These are phyloP conservation scores for Termitomyces sp. DNA, from an alignment of 768 basidiomycete genomes.

Conservation along the genomic window DNA sequence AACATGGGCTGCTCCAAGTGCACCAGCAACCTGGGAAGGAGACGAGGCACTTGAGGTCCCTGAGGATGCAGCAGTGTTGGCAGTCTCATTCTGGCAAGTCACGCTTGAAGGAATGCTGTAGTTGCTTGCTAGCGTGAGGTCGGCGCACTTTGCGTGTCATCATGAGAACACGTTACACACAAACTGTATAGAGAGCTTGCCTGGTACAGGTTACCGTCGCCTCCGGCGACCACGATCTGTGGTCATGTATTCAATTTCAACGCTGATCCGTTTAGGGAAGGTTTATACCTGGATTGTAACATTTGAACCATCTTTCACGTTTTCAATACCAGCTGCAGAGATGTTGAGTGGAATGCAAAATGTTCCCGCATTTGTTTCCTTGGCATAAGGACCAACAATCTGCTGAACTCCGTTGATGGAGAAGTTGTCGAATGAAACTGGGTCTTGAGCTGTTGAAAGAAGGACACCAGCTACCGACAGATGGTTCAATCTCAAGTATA, in stretches of 20 bases:
- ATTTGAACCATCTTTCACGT: constrained; percentile 53
- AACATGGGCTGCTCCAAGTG: not conserved
- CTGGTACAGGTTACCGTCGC: constrained; percentile 1
- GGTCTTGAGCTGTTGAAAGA: constrained; percentile 54
- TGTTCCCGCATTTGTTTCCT: constrained; percentile 43
- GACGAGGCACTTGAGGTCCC: not conserved
- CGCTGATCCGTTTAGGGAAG: not conserved
- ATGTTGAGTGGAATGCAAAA: constrained; percentile 67
- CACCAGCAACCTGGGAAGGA: not conserved
- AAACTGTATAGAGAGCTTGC: not conserved
- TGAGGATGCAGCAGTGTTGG: not conserved
- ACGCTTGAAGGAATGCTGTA: constrained; percentile 39
- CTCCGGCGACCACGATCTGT: not conserved
- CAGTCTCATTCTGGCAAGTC: constrained; percentile 31
- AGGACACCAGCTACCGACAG: constrained; percentile 37
- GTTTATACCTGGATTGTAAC: constrained; percentile 57
- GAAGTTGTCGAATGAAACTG: constrained; percentile 60
- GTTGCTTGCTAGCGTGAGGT: constrained; percentile 57
- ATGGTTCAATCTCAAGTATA: not conserved
- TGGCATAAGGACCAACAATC: constrained; percentile 38
- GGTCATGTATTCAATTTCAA: not conserved
- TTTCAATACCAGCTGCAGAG: constrained; percentile 33
- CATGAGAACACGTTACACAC: not conserved
- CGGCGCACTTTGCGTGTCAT: constrained; percentile 55
- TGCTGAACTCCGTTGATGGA: constrained; percentile 27